Percentiles rank a stretch among this genome's conserved stretches.
Conservation (phyloP, 441 rosid species). For the Croton setiger region DNA sequence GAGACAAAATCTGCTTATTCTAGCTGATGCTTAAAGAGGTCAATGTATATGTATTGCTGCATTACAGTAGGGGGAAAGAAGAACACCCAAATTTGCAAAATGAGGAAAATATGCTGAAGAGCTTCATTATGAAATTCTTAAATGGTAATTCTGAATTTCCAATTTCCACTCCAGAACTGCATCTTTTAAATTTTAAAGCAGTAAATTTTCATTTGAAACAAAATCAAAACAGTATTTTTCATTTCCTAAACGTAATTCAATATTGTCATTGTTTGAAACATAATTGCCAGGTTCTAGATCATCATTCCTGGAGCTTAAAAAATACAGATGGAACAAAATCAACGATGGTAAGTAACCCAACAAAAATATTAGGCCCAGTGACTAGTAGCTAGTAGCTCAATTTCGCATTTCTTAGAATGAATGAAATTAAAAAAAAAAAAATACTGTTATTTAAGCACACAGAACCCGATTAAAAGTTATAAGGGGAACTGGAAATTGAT, state of each 20-base stretch:
- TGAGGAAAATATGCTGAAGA: not conserved
- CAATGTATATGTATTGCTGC: not conserved
- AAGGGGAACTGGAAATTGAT: not conserved
- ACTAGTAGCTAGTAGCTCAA: not conserved
- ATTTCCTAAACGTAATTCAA: not conserved
- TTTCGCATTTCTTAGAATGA: not conserved
- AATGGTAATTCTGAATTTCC: constrained; percentile 3
- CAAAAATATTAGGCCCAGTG: not conserved
- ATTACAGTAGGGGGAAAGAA: not conserved
- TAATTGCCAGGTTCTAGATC: not conserved
- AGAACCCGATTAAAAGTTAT: not conserved
- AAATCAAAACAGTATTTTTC: not conserved
- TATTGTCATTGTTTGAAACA: not conserved
- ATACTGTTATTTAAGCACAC: not conserved
- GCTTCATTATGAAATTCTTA: no score
- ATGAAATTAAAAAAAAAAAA: not conserved
- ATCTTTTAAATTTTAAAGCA: not conserved
- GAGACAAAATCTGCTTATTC: not conserved
- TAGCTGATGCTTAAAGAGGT: not conserved
- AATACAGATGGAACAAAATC: not conserved
- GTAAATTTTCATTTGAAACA: not conserved
- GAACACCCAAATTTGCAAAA: not conserved
- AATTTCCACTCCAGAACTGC: constrained; percentile 10
- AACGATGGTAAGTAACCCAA: no score
- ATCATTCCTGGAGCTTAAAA: not conserved